phyloP scores from a whole-genome alignment of 768 basidiomycete species.

The Russula foetens region DNA sequence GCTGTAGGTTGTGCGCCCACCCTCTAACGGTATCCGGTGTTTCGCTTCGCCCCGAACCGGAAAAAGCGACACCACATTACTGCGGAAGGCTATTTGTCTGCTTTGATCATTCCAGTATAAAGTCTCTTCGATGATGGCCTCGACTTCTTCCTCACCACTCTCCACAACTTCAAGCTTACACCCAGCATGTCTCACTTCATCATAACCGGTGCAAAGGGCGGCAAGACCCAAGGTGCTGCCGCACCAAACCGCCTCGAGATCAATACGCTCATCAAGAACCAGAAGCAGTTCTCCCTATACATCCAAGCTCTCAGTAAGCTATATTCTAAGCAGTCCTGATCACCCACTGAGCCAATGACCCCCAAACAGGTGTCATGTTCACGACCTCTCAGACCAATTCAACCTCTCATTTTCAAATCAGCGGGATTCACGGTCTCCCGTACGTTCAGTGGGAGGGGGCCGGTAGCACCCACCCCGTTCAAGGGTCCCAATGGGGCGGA shows the following conservation, averaged over 20 bases:
- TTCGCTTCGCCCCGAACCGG: not conserved
- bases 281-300: constrained; percentile 42
- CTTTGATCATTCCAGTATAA: not conserved
- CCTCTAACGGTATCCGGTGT: not conserved
- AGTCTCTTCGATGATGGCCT: not conserved
- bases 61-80: not conserved
- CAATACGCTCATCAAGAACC: constrained; percentile 28
- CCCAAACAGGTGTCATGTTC: constrained; percentile 27
- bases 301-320: constrained; percentile 41
- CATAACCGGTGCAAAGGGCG: constrained; percentile 10
- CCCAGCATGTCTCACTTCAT: constrained; percentile 14
- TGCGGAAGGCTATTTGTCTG: not conserved
- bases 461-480: constrained; percentile 24
- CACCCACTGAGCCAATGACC: not conserved
- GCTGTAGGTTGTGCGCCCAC: not conserved
- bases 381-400: constrained; percentile 26
- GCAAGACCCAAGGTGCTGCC: not conserved
- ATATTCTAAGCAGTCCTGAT: not conserved
- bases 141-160: not conserved
- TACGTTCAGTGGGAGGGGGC: constrained; percentile 37
- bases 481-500: constrained; percentile 31
- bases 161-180: not conserved
- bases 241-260: constrained; percentile 19
- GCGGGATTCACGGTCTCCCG: constrained; percentile 47
- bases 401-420: constrained; percentile 38